Percentiles rank a stretch among this genome's conserved stretches.
phyloP scores from a whole-genome alignment of 805 yeast species.

The Kurtzmaniella cleridarum region DNA sequence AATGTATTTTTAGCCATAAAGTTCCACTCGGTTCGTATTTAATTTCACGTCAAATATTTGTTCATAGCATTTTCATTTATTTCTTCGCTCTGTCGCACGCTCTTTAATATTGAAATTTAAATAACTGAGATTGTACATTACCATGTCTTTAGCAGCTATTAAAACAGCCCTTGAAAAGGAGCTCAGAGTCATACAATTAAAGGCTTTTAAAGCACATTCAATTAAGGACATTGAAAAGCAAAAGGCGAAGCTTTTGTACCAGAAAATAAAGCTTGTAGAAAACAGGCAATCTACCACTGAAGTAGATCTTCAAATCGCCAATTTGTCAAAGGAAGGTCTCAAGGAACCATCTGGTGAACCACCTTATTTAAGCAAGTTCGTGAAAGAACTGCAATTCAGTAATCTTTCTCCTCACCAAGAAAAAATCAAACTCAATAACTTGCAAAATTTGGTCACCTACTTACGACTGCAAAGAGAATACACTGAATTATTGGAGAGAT shows the following conservation, averaged over 20 bases:
- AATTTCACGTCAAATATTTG: too few relatives aligned
- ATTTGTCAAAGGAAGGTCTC: constrained; percentile 3
- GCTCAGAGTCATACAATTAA: constrained; percentile 30
- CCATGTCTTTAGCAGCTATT: constrained; percentile 9
- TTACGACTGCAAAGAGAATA: constrained; percentile 71
- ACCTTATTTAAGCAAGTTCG: constrained; percentile 18
- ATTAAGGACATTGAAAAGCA: constrained; percentile 39
- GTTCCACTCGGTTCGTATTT: too few relatives aligned
- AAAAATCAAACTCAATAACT: constrained; percentile 28
- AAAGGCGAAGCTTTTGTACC: constrained; percentile 43
- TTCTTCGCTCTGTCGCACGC: too few relatives aligned
- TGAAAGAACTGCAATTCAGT: constrained; percentile 9
- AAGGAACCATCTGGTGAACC: constrained; percentile 19
- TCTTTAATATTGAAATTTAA: too few relatives aligned
- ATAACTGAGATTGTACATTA: not conserved
- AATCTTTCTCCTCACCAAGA: constrained; percentile 3
- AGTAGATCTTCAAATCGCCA: constrained; percentile 20
- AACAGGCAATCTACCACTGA: constrained; percentile 29
- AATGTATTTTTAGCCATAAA: too few relatives aligned
- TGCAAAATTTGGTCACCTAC: constrained; percentile 57
- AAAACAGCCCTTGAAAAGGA: constrained; percentile 31
- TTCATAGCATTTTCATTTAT: too few relatives aligned
- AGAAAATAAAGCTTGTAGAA: constrained; percentile 40
- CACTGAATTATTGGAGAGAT: constrained; percentile 73
- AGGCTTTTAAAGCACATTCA: constrained; percentile 31